Evolutionary conservation across 2,329 filamentous ascomycete species (phyloP).

Genomic region (Cytospora piceae): DNA sequence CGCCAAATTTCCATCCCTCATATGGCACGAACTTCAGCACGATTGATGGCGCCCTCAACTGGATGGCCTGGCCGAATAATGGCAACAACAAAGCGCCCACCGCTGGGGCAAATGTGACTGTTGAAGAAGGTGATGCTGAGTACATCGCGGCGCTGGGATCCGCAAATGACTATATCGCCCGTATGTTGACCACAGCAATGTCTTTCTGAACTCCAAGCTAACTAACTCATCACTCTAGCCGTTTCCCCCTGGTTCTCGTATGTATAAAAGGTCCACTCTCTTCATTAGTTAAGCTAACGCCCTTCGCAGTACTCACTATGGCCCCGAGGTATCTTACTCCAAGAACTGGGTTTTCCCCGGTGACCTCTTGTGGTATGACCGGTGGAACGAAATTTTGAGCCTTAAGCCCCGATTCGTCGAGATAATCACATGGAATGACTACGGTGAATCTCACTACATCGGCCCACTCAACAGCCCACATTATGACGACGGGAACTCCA

Average conservation of each 20-base stretch:
- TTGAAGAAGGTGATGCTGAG: conserved; percentile 43
- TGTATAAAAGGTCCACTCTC: conserved; percentile 43
- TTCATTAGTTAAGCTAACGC: conserved; percentile 47
- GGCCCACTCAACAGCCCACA: conserved; percentile 51
- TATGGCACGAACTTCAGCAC: conserved; percentile 41
- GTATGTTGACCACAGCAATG: conserved; percentile 1
- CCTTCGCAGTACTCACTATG: conserved; percentile 51
- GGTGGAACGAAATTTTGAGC: conserved; percentile 54
- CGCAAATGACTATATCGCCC: conserved; percentile 32
- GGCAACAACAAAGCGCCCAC: conserved; percentile 54
- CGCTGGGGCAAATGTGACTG: conserved; percentile 43
- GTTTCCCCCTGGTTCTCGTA: conserved; percentile 46
- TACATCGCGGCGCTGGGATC: conserved; percentile 42
- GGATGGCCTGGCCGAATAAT: conserved; percentile 48
- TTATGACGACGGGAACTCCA: conserved; percentile 48
- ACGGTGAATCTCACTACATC: conserved; percentile 59
- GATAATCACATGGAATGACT: conserved; percentile 54
- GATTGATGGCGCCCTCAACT: conserved; percentile 51
- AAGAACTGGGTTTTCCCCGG: conserved; percentile 64
- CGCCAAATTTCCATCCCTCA: conserved; percentile 53
- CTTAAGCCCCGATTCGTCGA: conserved; percentile 53
- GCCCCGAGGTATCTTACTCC: conserved; percentile 47
- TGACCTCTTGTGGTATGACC: conserved; percentile 61
- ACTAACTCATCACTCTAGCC: conserved; percentile 15
- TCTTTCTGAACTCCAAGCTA: conserved; percentile 32